phyloP scores from a whole-genome alignment of 164 flowering plant genomes.

The Brasenia schreberi region DNA sequence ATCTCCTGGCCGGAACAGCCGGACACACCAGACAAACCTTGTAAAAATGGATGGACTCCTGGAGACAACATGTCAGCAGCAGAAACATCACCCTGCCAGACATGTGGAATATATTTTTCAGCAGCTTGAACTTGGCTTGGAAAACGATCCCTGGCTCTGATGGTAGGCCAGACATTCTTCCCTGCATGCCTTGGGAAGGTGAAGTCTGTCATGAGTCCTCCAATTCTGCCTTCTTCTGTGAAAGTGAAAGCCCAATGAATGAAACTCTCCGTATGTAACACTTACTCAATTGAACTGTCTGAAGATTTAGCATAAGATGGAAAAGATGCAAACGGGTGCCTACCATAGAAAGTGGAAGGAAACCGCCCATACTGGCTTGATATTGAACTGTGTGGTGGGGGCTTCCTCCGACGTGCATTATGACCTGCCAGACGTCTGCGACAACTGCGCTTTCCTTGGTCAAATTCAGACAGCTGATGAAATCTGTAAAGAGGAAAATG shows the following conservation, averaged over 20 bases:
- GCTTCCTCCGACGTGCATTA: slow-evolving; percentile 94
- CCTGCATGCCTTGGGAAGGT: slow-evolving; percentile 28
- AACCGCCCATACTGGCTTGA: slow-evolving; percentile 47
- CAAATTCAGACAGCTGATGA: slow-evolving; percentile 87
- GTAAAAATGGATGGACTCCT: slow-evolving; percentile 13
- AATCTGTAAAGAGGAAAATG: slow-evolving; percentile 34
- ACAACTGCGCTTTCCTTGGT: slow-evolving; percentile 92
- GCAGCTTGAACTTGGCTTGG: slow-evolving; percentile 7
- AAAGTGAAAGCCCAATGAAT: not conserved
- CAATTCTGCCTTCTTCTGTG: slow-evolving; percentile 46
- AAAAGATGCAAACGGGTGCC: slow-evolving; percentile 8
- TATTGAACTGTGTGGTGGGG: slow-evolving; percentile 49
- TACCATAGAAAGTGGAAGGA: slow-evolving; percentile 51
- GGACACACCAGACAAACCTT: slow-evolving; percentile 29
- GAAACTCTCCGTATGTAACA: not conserved
- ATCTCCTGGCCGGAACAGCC: slow-evolving; percentile 25
- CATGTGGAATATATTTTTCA: slow-evolving; percentile 1
- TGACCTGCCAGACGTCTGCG: slow-evolving; percentile 95
- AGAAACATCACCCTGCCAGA: not conserved
- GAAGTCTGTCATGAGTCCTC: slow-evolving; percentile 69
- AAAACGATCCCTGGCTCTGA: slow-evolving; percentile 25
- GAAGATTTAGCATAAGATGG: not conserved
- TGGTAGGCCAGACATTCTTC: slow-evolving; percentile 35
- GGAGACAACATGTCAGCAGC: not conserved
- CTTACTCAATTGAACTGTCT: not conserved